These are phyloP conservation scores for Symbiodinium pilosum DNA, from an alignment of 73 alveolate genomes.

Conservation along the genomic window DNA sequence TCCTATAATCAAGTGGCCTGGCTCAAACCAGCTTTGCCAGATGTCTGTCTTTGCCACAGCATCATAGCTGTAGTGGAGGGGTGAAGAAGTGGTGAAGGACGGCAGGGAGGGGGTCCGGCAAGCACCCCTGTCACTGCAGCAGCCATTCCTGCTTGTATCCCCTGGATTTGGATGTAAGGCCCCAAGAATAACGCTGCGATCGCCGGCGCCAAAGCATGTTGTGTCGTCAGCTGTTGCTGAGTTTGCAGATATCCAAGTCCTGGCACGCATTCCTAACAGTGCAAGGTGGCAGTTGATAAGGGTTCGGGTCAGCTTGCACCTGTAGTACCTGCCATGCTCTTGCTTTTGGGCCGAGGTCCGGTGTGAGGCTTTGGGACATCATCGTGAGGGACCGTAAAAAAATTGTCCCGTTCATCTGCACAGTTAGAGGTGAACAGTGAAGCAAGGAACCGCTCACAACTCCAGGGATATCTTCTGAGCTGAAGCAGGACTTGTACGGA, in stretches of 20 bases:
- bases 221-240: no score
- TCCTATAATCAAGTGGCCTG: conserved; percentile 89
- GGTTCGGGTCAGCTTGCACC: not conserved
- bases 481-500: conserved; percentile 81
- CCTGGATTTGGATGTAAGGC: conserved; percentile 33
- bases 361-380: conserved; percentile 95
- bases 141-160: no score
- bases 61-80: no score
- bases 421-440: no score
- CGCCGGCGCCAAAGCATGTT: no score
- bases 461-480: no score
- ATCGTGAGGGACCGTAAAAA: conserved; percentile 47
- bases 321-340: not conserved
- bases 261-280: no score
- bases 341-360: conserved; percentile 58
- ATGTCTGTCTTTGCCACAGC: not conserved
- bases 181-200: conserved; percentile 93
- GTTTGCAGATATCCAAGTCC: no score
- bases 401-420: not conserved
- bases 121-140: no score
- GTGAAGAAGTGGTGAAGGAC: no score
- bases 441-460: no score
- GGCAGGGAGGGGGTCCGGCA: no score
- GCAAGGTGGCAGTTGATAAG: not conserved
- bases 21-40: not conserved